These are phyloP conservation scores for Lathyrus oleraceus DNA, from an alignment of 306 rosid species.

Conservation along the genomic window DNA sequence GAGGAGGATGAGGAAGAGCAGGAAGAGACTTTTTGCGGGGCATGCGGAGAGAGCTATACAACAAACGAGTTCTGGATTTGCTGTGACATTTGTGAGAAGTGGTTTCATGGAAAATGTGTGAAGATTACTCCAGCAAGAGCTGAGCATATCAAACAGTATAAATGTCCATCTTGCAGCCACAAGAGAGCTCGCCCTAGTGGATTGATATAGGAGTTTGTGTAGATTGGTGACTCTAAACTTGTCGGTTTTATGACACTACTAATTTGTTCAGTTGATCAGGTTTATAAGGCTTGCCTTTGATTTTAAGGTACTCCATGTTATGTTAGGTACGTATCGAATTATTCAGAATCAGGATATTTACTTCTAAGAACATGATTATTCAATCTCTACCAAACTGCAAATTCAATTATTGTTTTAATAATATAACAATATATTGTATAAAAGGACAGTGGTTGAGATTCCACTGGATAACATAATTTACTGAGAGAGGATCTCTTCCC, in stretches of 20 bases:
- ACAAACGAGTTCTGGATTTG: conserved; percentile 82
- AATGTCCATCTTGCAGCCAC: conserved; percentile 95
- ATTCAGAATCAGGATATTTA: conserved; percentile 37
- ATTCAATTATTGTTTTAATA: no score
- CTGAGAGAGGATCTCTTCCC: no score
- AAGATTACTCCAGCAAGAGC: conserved; percentile 88
- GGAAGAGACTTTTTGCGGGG: conserved; percentile 73
- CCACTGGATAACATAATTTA: no score
- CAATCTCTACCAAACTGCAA: no score
- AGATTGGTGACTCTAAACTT: conserved; percentile 12
- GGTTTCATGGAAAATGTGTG: conserved; percentile 96
- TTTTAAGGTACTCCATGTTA: conserved; percentile 43
- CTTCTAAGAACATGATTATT: no score
- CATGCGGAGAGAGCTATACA: conserved; percentile 80
- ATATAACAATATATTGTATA: no score
- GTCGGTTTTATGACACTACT: conserved; percentile 46
- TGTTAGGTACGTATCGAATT: conserved; percentile 36
- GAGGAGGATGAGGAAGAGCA: conserved; percentile 70
- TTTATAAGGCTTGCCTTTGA: conserved; percentile 36
- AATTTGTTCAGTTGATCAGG: conserved; percentile 49
- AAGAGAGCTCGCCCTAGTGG: conserved; percentile 71
- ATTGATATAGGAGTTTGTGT: not conserved
- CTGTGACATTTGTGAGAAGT: conserved; percentile 85
- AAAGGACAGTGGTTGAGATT: no score
- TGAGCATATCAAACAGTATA: conserved; percentile 83